These are phyloP conservation scores for Eragrostis nindensis DNA, from an alignment of 176 grass and related monocot species.

Conservation along the genomic window DNA sequence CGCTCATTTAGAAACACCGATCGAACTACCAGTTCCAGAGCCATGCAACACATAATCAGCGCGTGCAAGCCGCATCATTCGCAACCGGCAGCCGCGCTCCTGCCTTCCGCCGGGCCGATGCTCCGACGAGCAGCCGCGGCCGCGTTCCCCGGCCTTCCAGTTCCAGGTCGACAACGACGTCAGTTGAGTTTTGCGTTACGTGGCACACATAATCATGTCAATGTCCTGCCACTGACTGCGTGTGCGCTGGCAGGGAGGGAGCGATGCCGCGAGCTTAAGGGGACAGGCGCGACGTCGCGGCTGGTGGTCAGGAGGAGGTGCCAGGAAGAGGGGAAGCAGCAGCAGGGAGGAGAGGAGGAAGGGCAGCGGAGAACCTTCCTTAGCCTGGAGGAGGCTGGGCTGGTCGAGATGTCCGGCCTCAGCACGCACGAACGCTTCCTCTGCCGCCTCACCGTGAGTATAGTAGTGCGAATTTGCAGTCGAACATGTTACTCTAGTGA, in stretches of 20 bases:
- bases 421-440: conserved; percentile 96
- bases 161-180: not conserved
- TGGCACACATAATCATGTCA: not conserved
- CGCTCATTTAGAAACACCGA: not conserved
- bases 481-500: too few relatives aligned
- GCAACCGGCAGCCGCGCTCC: not conserved
- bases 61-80: conserved; percentile 22
- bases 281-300: not conserved
- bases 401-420: conserved; percentile 92
- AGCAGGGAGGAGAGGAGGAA: conserved; percentile 10
- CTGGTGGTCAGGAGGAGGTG: conserved; percentile 29
- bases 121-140: not conserved
- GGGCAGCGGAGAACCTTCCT: conserved; percentile 65
- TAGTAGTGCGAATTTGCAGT: too few relatives aligned
- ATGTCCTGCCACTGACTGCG: not conserved
- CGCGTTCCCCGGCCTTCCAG: not conserved
- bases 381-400: conserved; percentile 82
- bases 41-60: conserved; percentile 19
- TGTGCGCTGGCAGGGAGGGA: not conserved
- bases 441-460: conserved; percentile 76
- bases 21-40: not conserved
- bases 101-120: not conserved
- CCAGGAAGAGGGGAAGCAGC: conserved; percentile 33
- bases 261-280: too few relatives aligned
- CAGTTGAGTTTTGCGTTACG: too few relatives aligned